Base-by-base conservation (phyloP, 192 early-diverging fungal genomes). In the Rhizophagus clarus region DNA sequence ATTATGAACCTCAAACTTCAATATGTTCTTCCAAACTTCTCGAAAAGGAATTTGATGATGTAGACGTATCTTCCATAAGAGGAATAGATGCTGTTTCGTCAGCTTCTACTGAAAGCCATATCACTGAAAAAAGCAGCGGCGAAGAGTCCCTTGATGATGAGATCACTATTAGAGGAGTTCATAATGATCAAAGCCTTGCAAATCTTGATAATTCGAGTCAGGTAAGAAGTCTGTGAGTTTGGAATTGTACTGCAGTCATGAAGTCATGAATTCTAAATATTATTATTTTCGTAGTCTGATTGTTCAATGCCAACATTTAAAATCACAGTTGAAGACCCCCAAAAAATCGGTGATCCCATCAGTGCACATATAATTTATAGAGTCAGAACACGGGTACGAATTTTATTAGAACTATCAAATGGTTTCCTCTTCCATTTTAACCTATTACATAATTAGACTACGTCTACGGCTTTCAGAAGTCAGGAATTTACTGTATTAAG, bases 301-400 rank as follows among this genome's bases (percentile, higher is more conserved):
- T 86, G 84, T 1, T 74, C 74, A 7, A 47, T 89, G 67, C 84
- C 94, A 81, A 83, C 72, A 81, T 89, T 90, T 88, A 83, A 88
- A 66, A 91, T 95, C 45, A 82, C 88, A 14, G 94, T 98, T 0
- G 89, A 91, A 11, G 97, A 98, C 64, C 97, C 97, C 3, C 91
- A 93, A 85, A 96, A 98, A 83, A 90, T 98, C 75, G 92, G 93
- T 81, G 94, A 98, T 76, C 88, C 93, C n/a, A 92, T 97, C 77
- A 94, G 87, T 79, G 90, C 94, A 12, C 91, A 97, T 82, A 93
- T 95, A 51, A 90, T 94, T 5, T 98, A 98, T 87, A 94, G 93
- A 83, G 92, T 98, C 31, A 85, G 87, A 47, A 96, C 96, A 74
- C 90, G 87, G 86, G 93, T 92, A 87, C 63, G 40, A 24, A 8